These are phyloP conservation scores for Trichophyton equinum DNA, from an alignment of 2,329 filamentous ascomycete species.

Conservation along the genomic window DNA sequence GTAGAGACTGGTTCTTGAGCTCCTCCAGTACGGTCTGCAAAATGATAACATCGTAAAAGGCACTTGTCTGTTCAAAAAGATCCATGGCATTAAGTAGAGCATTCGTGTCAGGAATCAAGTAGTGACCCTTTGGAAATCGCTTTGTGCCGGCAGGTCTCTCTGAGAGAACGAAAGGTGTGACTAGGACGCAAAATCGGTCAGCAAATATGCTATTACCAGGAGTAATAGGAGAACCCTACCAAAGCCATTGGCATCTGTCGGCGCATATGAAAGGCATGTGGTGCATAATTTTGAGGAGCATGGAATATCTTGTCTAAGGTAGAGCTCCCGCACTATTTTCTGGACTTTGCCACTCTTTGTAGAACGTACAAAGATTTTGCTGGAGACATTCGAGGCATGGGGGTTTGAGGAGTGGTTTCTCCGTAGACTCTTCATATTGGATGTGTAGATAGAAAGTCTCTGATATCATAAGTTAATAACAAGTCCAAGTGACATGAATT, in stretches of 20 bases:
- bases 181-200: conserved; percentile 34
- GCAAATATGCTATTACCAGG: background rate
- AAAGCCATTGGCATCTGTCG: conserved; percentile 64
- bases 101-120: conserved; percentile 92
- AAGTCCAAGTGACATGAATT: background rate
- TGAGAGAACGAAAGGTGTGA: conserved; percentile 73
- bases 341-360: conserved; percentile 95
- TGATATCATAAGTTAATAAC: background rate
- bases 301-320: conserved; percentile 90
- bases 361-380: conserved; percentile 90
- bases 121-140: conserved; percentile 74
- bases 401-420: conserved; percentile 42
- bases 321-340: conserved; percentile 95
- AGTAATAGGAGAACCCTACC: conserved; percentile 38
- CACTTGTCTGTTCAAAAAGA: conserved; percentile 79
- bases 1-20: conserved; percentile 81
- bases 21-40: conserved; percentile 95
- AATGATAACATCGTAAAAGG: conserved; percentile 94
- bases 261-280: conserved; percentile 59
- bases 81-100: conserved; percentile 93
- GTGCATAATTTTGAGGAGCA: conserved; percentile 87
- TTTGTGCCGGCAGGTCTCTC: conserved; percentile 76
- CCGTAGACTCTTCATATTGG: conserved; percentile 50
- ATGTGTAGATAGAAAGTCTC: background rate
- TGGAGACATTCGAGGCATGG: conserved; percentile 64